phyloP scores from a whole-genome alignment of 2,329 filamentous ascomycete species.

The Colletotrichum salicis region DNA sequence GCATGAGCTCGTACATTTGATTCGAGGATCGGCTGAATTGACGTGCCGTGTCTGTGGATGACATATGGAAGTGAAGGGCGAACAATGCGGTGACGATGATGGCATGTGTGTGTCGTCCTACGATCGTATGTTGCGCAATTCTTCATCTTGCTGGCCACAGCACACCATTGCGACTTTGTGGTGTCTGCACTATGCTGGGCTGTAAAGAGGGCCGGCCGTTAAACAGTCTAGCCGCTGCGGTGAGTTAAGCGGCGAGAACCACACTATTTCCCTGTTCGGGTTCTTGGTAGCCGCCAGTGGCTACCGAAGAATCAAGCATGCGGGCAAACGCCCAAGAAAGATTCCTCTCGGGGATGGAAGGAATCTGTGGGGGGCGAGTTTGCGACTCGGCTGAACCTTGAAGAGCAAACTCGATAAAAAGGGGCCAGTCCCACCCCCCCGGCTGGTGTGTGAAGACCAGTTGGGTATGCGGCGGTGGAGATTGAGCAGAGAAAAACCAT shows the following conservation, averaged over 20 bases:
- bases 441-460: neutral
- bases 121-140: constrained; percentile 28
- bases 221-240: neutral
- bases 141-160: constrained; percentile 4
- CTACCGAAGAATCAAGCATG: neutral
- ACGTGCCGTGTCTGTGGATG: neutral
- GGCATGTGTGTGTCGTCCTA: neutral
- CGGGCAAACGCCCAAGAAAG: neutral
- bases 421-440: neutral
- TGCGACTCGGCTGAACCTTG: neutral
- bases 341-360: neutral
- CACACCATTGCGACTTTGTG: constrained; percentile 1
- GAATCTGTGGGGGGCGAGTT: neutral
- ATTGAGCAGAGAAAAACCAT: neutral
- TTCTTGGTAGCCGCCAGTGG: neutral
- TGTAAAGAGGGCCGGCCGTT: constrained; percentile 6
- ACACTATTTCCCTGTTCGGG: no score
- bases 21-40: neutral
- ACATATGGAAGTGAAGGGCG: no score
- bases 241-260: neutral
- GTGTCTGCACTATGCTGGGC: neutral
- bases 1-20: neutral
- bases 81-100: neutral
- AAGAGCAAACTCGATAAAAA: neutral
- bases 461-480: neutral